These are phyloP conservation scores for Euryodendron excelsum DNA, from an alignment of 148 eudicot species.

Conservation along the genomic window DNA sequence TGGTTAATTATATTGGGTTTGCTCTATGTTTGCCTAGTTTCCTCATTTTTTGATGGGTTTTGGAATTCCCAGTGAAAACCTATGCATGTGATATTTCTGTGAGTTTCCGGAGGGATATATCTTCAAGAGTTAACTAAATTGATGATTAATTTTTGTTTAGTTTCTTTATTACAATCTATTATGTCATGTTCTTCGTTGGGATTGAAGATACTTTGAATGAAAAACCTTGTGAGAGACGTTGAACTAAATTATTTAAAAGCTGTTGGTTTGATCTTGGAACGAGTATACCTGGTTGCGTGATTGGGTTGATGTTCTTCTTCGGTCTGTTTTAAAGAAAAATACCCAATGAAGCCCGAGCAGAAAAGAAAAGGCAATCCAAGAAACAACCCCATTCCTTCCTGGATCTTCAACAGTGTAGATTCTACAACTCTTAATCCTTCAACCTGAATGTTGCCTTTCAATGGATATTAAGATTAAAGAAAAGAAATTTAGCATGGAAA, in stretches of 20 bases:
- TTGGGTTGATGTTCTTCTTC: too few relatives aligned
- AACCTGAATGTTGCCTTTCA: too few relatives aligned
- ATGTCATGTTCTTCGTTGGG: too few relatives aligned
- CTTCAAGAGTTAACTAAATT: background rate
- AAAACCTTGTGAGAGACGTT: background rate
- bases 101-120: background rate
- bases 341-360: background rate
- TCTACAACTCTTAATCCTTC: too few relatives aligned
- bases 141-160: too few relatives aligned
- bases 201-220: background rate
- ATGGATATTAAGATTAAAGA: too few relatives aligned
- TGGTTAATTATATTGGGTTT: background rate
- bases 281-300: background rate
- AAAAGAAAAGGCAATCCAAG: background rate
- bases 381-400: background rate
- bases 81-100: background rate
- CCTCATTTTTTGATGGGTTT: background rate
- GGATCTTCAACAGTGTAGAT: background rate
- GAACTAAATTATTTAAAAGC: background rate
- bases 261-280: background rate
- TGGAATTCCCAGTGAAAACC: background rate
- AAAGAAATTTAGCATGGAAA: background rate
- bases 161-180: too few relatives aligned
- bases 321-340: background rate
- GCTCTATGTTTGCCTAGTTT: conserved; percentile 2